phyloP scores from a whole-genome alignment of 1,284 basidiomycete genomes.

The Cryptococcus jaspeensis region DNA sequence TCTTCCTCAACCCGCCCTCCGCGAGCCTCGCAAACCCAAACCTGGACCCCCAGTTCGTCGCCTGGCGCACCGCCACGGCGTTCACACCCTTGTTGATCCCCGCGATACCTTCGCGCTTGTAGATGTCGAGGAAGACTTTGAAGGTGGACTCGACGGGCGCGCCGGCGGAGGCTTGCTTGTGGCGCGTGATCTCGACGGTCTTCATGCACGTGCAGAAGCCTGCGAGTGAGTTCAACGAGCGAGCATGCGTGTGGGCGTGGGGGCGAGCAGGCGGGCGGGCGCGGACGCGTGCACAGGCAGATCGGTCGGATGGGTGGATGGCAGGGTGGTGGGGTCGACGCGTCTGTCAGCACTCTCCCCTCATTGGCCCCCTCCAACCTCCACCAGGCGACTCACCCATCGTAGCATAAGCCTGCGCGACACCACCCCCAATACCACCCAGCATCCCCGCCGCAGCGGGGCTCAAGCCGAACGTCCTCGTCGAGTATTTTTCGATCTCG shows the following conservation, averaged over 20 bases:
- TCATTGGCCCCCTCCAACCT: too few relatives aligned
- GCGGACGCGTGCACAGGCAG: not conserved
- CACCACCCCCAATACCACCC: slow-evolving; percentile 96
- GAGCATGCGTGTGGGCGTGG: not conserved
- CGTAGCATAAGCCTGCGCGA: slow-evolving; percentile 97
- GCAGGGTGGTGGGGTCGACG: not conserved
- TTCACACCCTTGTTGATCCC: slow-evolving; percentile 99
- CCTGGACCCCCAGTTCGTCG: slow-evolving; percentile 99
- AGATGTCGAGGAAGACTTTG: slow-evolving; percentile 92
- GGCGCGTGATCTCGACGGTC: slow-evolving; percentile 96
- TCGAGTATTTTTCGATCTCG: slow-evolving; percentile 77
- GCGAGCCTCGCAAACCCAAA: slow-evolving; percentile 96
- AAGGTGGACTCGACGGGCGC: slow-evolving; percentile 90
- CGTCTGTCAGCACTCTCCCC: not conserved
- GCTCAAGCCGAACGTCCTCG: slow-evolving; percentile 66
- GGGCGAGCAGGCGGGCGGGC: not conserved
- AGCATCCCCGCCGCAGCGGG: slow-evolving; percentile 82
- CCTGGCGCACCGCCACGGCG: slow-evolving; percentile 94
- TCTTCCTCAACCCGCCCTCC: slow-evolving; percentile 73
- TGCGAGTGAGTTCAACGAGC: slow-evolving; percentile 42
- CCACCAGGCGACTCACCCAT: slow-evolving; percentile 72
- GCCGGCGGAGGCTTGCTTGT: slow-evolving; percentile 89
- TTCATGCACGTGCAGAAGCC: slow-evolving; percentile 99
- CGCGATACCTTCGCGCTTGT: slow-evolving; percentile 84
- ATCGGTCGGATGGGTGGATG: not conserved